These are phyloP conservation scores for Wickerhamiella occidentalis DNA, from an alignment of 805 yeast species.

Conservation along the genomic window DNA sequence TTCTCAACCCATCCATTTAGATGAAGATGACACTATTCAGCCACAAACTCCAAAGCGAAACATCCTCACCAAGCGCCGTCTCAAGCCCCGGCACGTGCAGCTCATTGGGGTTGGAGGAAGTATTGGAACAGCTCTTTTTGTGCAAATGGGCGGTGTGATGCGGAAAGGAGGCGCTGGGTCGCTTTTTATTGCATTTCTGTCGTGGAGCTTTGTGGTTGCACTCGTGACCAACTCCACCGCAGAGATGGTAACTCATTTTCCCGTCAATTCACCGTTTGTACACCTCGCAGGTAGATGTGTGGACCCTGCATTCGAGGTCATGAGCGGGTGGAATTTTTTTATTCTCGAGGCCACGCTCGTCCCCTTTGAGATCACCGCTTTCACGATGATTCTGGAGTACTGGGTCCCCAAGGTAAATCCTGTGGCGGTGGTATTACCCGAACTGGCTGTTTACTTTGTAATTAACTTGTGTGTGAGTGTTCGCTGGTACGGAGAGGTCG, in stretches of 20 bases:
- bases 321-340: conserved; percentile 74
- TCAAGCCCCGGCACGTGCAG: conserved; percentile 32
- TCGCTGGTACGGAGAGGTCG: conserved; percentile 64
- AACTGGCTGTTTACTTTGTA: conserved; percentile 47
- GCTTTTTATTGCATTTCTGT: conserved; percentile 47
- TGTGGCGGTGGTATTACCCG: conserved; percentile 55
- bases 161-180: conserved; percentile 60
- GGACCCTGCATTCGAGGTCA: conserved; percentile 62
- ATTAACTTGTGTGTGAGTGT: conserved; percentile 61
- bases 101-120: conserved; percentile 24
- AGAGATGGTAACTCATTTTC: conserved; percentile 66
- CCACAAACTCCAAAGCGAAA: neutral
- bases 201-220: conserved; percentile 61
- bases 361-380: conserved; percentile 75
- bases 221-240: conserved; percentile 60
- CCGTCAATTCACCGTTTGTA: conserved; percentile 67
- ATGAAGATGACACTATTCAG: neutral
- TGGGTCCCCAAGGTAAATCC: conserved; percentile 72
- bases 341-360: conserved; percentile 62
- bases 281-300: conserved; percentile 62
- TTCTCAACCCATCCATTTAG: neutral
- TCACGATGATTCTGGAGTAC: conserved; percentile 65
- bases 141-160: conserved; percentile 33
- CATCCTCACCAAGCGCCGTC: conserved; percentile 25
- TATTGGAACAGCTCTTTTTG: conserved; percentile 22